A percentile compares a stretch with the other conserved stretches of the same genome.
Conservation (phyloP, 169 alveolate species). For the Theileria orientalis region DNA sequence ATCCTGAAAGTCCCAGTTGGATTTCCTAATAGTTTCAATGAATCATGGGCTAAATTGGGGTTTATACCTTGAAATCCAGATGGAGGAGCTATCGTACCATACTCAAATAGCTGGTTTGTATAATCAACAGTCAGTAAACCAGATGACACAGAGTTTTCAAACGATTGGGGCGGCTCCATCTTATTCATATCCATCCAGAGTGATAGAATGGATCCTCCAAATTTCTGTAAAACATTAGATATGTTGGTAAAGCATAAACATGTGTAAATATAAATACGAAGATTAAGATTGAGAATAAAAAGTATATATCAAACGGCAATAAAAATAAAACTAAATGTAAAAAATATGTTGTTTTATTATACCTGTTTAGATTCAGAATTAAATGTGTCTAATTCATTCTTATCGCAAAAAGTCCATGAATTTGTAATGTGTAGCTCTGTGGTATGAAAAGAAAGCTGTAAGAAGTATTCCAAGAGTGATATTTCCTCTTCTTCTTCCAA, state of each 20-base stretch:
- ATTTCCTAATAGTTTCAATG: slow-evolving; percentile 16
- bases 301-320: background rate
- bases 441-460: slow-evolving; percentile 79
- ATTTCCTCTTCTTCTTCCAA: slow-evolving; percentile 70
- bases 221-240: slow-evolving; percentile 33
- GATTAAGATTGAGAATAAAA: background rate
- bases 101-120: slow-evolving; percentile 59
- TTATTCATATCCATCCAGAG: slow-evolving; percentile 67
- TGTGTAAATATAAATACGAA: background rate
- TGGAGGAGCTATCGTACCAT: slow-evolving; percentile 70
- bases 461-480: slow-evolving; percentile 76
- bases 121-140: slow-evolving; percentile 24
- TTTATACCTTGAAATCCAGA: slow-evolving; percentile 67
- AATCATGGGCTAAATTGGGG: background rate
- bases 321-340: background rate
- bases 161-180: slow-evolving; percentile 70
- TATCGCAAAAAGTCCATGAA: slow-evolving; percentile 70
- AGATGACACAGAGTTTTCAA: slow-evolving; percentile 41
- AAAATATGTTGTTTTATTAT: background rate
- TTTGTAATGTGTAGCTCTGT: slow-evolving; percentile 79
- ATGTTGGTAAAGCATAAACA: too few species aligned
- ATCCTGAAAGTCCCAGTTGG: slow-evolving; percentile 70
- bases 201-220: slow-evolving; percentile 64
- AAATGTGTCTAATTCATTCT: slow-evolving; percentile 64
- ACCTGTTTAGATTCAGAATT: slow-evolving; percentile 65